A percentile compares a stretch with the other conserved stretches of the same genome.
Conservation (phyloP, 2,329 filamentous ascomycete genomes). For the Colletotrichum sp. region DNA sequence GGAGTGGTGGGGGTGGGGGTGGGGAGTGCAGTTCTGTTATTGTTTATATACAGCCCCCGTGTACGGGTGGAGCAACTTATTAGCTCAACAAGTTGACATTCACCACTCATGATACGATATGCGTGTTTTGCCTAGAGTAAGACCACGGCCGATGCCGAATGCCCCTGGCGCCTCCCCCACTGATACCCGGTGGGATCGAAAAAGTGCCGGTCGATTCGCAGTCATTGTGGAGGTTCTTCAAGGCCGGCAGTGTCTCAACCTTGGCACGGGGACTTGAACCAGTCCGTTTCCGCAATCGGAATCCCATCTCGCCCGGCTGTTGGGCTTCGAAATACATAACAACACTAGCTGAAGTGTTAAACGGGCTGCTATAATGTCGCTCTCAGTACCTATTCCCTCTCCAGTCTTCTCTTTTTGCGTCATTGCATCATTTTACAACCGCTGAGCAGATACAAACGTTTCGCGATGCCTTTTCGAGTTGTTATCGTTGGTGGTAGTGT, state of each 20-base stretch:
- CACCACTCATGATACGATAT: neutral
- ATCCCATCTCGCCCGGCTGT: neutral
- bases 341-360: neutral
- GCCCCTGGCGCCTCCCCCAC: rapidly evolving
- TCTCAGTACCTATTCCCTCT: neutral
- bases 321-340: neutral
- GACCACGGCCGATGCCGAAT: neutral
- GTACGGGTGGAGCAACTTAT: neutral
- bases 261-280: neutral
- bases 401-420: rapidly evolving
- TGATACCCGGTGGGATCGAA: neutral
- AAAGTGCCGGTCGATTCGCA: neutral
- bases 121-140: neutral
- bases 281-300: neutral
- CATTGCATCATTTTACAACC: neutral
- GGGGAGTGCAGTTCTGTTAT: neutral
- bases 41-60: neutral
- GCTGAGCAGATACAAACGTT: neutral
- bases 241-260: neutral
- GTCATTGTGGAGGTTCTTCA: neutral
- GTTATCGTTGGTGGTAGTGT: slow-evolving; percentile 56
- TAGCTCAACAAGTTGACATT: neutral
- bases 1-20: neutral
- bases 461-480: slow-evolving; percentile 34
- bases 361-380: neutral